Percentiles rank a stretch among this genome's conserved stretches.
Conservation (phyloP, 305 asterid species). For the Fraxinus xanthoxyloides region DNA sequence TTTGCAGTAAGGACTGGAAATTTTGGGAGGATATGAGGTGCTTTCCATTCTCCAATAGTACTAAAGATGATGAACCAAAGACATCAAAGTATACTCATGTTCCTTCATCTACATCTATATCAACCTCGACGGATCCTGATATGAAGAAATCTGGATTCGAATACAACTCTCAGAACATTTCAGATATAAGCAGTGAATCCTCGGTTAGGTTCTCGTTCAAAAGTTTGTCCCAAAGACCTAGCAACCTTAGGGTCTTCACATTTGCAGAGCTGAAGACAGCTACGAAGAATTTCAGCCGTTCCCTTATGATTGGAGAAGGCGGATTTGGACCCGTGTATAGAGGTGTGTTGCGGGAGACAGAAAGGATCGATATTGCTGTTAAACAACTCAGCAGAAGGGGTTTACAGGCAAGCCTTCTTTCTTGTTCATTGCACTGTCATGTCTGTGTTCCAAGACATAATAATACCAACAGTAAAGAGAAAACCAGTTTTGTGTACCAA, state of each 20-base stretch:
- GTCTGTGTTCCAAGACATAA: neutral
- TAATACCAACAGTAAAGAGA: neutral
- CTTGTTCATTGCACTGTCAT: neutral
- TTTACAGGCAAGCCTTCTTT: slow-evolving; percentile 61
- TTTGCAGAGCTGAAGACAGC: slow-evolving; percentile 66
- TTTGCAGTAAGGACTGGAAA: neutral
- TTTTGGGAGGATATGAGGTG: slow-evolving; percentile 54
- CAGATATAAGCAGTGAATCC: slow-evolving; percentile 67
- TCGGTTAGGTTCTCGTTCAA: slow-evolving; percentile 52
- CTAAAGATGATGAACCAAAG: slow-evolving; percentile 43
- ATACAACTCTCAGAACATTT: slow-evolving; percentile 47
- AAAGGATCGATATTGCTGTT: slow-evolving; percentile 63
- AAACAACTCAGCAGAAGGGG: slow-evolving; percentile 92
- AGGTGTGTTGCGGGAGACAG: slow-evolving; percentile 47
- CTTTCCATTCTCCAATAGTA: slow-evolving; percentile 44
- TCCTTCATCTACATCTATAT: slow-evolving; percentile 44
- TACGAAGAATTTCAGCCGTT: slow-evolving; percentile 69
- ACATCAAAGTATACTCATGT: slow-evolving; percentile 43
- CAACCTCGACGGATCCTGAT: slow-evolving; percentile 41
- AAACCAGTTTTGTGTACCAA: neutral
- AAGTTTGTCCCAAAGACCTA: slow-evolving; percentile 51
- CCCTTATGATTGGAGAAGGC: slow-evolving; percentile 89
- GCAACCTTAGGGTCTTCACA: slow-evolving; percentile 57
- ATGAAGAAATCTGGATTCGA: slow-evolving; percentile 54
- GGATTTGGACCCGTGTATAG: slow-evolving; percentile 85